A percentile compares a stretch with the other conserved stretches of the same genome.
These are phyloP conservation scores for Phytopythium boreale DNA, from an alignment of 352 stramenopile species.

Conservation along the genomic window DNA sequence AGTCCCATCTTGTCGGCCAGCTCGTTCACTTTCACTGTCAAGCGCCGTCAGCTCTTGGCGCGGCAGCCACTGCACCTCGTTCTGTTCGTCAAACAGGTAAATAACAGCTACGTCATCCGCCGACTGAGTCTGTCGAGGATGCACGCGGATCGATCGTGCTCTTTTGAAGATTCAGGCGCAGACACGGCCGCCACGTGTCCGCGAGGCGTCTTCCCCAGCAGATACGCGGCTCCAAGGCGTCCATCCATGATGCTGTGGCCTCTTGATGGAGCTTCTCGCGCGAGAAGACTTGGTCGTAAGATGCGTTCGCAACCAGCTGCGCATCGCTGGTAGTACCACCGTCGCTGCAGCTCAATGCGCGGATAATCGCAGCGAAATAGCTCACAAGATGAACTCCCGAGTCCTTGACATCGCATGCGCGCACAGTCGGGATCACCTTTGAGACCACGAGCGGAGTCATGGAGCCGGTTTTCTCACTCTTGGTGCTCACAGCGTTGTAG, in stretches of 20 bases:
- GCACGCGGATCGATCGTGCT: not conserved
- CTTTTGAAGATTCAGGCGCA: not conserved
- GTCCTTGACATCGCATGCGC: not conserved
- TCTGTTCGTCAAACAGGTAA: not conserved
- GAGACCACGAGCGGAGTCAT: not conserved
- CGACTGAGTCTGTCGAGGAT: not conserved
- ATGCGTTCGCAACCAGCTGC: not conserved
- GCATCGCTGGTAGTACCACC: not conserved
- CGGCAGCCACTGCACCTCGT: slow-evolving; percentile 3
- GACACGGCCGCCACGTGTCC: not conserved
- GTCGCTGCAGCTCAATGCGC: not conserved
- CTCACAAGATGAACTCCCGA: not conserved
- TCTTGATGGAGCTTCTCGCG: not conserved
- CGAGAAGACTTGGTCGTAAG: slow-evolving; percentile 3
- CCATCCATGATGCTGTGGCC: not conserved
- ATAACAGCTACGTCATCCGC: not conserved
- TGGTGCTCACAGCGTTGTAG: not conserved
- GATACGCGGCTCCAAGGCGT: not conserved
- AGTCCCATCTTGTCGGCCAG: not conserved
- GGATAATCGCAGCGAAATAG: not conserved
- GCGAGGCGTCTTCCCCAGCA: not conserved
- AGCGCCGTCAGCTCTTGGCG: not conserved
- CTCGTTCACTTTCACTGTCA: not conserved
- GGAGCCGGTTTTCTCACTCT: not conserved
- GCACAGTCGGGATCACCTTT: not conserved